Evolutionary conservation across 2,329 filamentous ascomycete species (phyloP).

Genomic region (Fusarium compactum): DNA sequence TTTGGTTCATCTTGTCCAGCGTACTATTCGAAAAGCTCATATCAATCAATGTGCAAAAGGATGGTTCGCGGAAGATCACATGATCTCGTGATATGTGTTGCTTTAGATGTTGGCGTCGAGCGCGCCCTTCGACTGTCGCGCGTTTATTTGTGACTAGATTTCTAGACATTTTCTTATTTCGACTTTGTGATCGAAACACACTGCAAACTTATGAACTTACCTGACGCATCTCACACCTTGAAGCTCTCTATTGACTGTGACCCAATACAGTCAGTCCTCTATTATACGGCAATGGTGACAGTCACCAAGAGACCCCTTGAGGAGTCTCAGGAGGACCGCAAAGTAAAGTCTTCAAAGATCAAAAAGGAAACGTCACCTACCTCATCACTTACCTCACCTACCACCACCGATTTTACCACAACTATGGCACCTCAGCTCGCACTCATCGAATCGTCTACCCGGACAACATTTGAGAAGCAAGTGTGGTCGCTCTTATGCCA

Average conservation of each 20-base stretch:
- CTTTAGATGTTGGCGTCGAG: conserved; percentile 44
- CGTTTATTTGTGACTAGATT: conserved; percentile 6
- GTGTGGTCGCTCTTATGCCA: conserved; percentile 81
- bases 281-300: conserved; percentile 22
- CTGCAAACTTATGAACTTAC: neutral
- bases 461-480: conserved; percentile 69
- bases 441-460: conserved; percentile 58
- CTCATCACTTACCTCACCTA: neutral
- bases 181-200: neutral
- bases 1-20: neutral
- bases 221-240: neutral
- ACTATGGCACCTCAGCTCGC: conserved; percentile 56
- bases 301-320: conserved; percentile 37
- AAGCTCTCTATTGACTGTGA: neutral
- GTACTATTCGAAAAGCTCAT: neutral
- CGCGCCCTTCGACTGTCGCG: conserved; percentile 42
- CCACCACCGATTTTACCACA: conserved; percentile 3
- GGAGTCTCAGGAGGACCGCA: conserved; percentile 24
- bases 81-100: conserved; percentile 49
- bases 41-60: neutral
- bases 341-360: conserved; percentile 28
- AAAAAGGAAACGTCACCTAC: conserved; percentile 13
- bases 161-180: neutral
- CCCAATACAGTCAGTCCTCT: neutral
- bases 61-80: conserved; percentile 33